Evolutionary conservation across 202 grass and related monocot genomes (phyloP), one percentile per base, ranked within the genome.

Genomic region (Digitaria exilis): DNA sequence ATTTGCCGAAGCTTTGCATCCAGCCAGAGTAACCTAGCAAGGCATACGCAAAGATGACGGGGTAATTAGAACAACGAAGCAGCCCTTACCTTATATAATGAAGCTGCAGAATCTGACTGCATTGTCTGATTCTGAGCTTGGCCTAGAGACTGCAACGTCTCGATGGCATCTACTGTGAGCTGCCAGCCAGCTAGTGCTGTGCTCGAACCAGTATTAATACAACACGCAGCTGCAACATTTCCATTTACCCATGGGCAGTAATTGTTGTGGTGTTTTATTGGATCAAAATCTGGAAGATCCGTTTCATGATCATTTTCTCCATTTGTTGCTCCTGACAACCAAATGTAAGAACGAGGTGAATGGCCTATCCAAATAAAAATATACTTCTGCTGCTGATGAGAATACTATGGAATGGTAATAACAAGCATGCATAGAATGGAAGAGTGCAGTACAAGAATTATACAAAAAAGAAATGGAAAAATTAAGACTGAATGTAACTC

Each of bases 231-330:
- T n/a, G 93, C 91, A 85, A 96, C 93, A 84, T 91, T 82, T 89
- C 91, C 93, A 82, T 99, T 96, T 61, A 96, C 89, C 93, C 96
- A 99, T 19, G 96, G 96, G 42, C 96, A 99, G 71, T 88, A 94
- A 65, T 67, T 86, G 89, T 92, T 96, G 84, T 96, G 96, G 85
- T 99, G 93, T 34, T 87, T 94, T 80, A 99, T 92, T 31, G 96
- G 96, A 87, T 99, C 93, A 82, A 99, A 99, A 71, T 93, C 89
- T 60, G 87, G 87, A 79, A 91, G 86, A 75, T 74, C 87, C 8
- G 63, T 75, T 82, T 84, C 91, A 84, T 82, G 94, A 69, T 91
- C 89, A 73, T 96, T 94, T 80, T 94, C 96, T 73, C 85, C 96
- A 65, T 98, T 92, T 65, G 76, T 72, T 75, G 91, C 74, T 78